Evolutionary conservation across 2,329 filamentous ascomycete species (phyloP), one percentile per base, ranked within the genome.

Genomic region (Penicillium rolfsii): DNA sequence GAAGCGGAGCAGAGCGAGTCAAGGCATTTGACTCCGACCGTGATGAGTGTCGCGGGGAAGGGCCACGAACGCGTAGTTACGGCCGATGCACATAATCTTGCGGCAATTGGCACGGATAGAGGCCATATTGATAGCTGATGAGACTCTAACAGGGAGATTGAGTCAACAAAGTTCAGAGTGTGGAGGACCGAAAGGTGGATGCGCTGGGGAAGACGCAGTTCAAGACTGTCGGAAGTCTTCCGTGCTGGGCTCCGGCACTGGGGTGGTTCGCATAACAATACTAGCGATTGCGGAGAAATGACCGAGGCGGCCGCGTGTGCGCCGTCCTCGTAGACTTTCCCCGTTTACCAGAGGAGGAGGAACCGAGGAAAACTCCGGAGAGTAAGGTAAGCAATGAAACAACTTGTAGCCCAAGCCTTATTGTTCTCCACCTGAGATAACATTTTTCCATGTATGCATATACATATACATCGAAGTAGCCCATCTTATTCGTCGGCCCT

Each of bases 11-110:
- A 16, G 24, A 38, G 38, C n/a, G 19, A 40, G 50, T 53, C 33
- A 38, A 26, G 50, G 19, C 3, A 19, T 6, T 40, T 26, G 33
- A 28, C 16, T n/a, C 22, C 19, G 36, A 40, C n/a, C 6, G 19
- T 6, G 14, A 40, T 40, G 19, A 14, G 19, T 28, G 33, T 33
- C 48, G 55, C 49, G 48, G 46, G 61, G 53, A 59, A 49, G 41
- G 57, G 46, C 40, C 55, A 79, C 89, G 76, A 79, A 95, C 91
- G 93, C 94, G 84, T 97, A 99, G 83, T 99, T 96, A 71, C 95
- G 87, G 70, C 93, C 92, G 74, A 98, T 96, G 80, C 94, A 97
- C 75, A 97, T 90, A 58, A 96, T 87, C 83, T 97, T 91, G 74
- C 83, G 81, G 64, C 83, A 84, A 67, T 82, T 84, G 52, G 82